Base-by-base conservation (phyloP, 2,329 filamentous ascomycete genomes). In the Trichoderma arundinaceum region DNA sequence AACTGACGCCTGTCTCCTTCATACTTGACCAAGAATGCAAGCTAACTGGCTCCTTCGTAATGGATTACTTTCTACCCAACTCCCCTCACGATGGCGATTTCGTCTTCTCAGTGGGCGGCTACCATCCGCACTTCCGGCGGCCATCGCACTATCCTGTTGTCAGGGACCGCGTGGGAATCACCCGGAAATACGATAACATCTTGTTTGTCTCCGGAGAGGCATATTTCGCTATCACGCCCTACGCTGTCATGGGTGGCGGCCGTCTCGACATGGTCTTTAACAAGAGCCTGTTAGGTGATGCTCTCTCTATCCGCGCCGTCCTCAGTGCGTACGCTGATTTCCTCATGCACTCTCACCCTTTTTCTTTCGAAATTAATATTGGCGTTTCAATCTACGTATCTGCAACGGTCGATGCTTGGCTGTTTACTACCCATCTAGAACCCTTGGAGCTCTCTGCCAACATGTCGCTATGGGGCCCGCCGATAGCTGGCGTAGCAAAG, bases 71-170 rank as follows among this genome's bases (percentile, higher is more conserved):
- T 7, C 32, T 56, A 10, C 10, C 32, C n/a, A 22, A 22, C 32
- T 33, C 17, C 15, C 33, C 52, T 12, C 32, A 56, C 17, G 52
- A 56, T 6, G 52, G 52, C 33, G 53, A 57, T 8, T 57, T n/a
- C 7, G 53, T 57, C 33, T n/a, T 57, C 53, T 17, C 33, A 12
- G 7, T 57, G 2, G 53, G 53, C 7, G 53, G 53, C 15, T 57
- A 57, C 8, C 53, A 57, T 19, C 53, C n/a, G 7, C 9, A 7
- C 5, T 57, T 22, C 19, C 5, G 9, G 8, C 5, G 15, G 35
- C 53, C 53, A 4, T 15, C 53, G 6, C 53, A 57, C 19, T 57
- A 57, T 7, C 53, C 53, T 0, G 17, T 6, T 0, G 15, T n/a
- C 3, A 22, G 7, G 6, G 4, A 17, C 6, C 53, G 53, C 8